These are phyloP conservation scores for Skeletonema grethae DNA, from an alignment of 108 stramenopile species.

Conservation along the genomic window DNA sequence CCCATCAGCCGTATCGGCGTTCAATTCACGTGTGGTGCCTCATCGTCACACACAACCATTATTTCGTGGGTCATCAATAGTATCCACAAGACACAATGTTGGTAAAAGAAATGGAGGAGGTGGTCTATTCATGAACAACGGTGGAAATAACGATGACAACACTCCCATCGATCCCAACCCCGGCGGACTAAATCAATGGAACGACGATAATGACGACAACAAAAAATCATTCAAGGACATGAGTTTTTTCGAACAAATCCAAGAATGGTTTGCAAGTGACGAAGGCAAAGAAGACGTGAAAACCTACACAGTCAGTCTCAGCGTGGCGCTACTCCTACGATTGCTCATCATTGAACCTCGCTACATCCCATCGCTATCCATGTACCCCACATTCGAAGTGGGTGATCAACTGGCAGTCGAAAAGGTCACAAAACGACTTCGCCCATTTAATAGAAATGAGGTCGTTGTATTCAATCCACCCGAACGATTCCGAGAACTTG, in stretches of 20 bases:
- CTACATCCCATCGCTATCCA: conserved; percentile 91
- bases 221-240: conserved; percentile 31
- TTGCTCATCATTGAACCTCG: conserved; percentile 91
- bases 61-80: background rate
- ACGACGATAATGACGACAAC: conserved; percentile 23
- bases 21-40: conserved; percentile 1
- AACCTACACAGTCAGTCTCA: conserved; percentile 79
- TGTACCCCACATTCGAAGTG: conserved; percentile 97
- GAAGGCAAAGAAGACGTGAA: conserved; percentile 81
- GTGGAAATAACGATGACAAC: conserved; percentile 4
- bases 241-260: conserved; percentile 42
- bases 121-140: background rate
- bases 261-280: conserved; percentile 48
- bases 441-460: conserved; percentile 85
- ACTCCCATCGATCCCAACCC: conserved; percentile 35
- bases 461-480: conserved; percentile 98
- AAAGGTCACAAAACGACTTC: conserved; percentile 89
- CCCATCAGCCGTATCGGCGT: background rate
- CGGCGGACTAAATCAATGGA: conserved; percentile 43
- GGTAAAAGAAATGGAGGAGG: background rate
- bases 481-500: conserved; percentile 76
- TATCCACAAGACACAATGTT: background rate
- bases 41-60: conserved; percentile 5
- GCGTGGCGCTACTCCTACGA: conserved; percentile 69
- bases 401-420: conserved; percentile 97